Percentiles rank a stretch among this genome's conserved stretches.
Evolutionary conservation across 352 stramenopile genomes (phyloP).

Genomic region (Discostella stelligera): DNA sequence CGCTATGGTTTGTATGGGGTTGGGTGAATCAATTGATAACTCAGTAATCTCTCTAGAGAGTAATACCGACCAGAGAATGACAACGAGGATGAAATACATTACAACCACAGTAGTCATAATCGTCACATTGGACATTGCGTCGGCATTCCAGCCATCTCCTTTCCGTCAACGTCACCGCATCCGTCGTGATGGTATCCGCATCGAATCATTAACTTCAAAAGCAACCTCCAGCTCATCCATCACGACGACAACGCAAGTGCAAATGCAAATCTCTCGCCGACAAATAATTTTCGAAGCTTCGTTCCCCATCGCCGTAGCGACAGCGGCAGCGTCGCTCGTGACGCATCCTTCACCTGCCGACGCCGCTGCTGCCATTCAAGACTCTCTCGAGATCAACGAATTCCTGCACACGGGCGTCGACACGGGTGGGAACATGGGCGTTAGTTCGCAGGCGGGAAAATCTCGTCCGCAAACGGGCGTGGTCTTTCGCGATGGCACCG

Average conservation of each 20-base stretch:
- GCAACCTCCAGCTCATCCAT: background rate
- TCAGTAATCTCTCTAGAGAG: too few relatives aligned
- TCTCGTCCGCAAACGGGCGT: slow-evolving; percentile 72
- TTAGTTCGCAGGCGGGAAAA: slow-evolving; percentile 72
- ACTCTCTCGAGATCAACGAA: slow-evolving; percentile 62
- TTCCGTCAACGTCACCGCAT: background rate
- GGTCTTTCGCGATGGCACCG: slow-evolving; percentile 69
- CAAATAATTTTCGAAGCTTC: background rate
- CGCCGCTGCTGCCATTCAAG: slow-evolving; percentile 48
- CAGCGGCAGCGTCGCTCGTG: background rate
- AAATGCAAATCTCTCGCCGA: background rate
- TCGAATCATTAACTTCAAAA: background rate
- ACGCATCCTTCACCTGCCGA: background rate
- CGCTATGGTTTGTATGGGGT: too few relatives aligned
- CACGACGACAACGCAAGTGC: background rate
- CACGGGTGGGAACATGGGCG: slow-evolving; percentile 60
- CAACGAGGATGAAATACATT: too few relatives aligned
- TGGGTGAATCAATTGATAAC: too few relatives aligned
- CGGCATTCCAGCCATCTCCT: background rate
- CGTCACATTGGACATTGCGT: background rate
- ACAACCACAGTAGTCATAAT: too few relatives aligned
- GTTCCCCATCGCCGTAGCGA: background rate
- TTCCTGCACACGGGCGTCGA: slow-evolving; percentile 69
- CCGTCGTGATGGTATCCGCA: background rate
- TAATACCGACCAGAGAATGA: too few relatives aligned